Evolutionary conservation across 805 yeast genomes (phyloP).

Genomic region (Sungouiella thailandica): DNA sequence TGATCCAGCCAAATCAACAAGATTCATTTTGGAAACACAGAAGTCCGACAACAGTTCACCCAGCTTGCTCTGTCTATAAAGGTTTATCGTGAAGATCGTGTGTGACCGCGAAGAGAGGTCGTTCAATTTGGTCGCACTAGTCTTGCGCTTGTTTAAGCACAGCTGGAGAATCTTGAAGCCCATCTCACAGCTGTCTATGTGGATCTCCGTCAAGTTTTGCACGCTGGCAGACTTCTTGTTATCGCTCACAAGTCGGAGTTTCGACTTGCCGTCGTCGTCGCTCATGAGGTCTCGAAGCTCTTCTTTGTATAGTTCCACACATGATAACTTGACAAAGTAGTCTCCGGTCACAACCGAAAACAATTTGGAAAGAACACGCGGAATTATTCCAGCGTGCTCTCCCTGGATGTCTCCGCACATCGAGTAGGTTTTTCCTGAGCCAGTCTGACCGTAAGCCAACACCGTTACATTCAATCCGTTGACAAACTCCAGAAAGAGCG

Average conservation of each 20-base stretch:
- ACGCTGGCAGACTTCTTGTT: slow-evolving; percentile 36
- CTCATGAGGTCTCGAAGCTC: slow-evolving; percentile 69
- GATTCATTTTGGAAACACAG: slow-evolving; percentile 62
- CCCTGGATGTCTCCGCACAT: slow-evolving; percentile 49
- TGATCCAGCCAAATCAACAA: slow-evolving; percentile 94
- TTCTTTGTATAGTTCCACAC: slow-evolving; percentile 83
- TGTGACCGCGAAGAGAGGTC: slow-evolving; percentile 73
- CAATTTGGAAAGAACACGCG: slow-evolving; percentile 41
- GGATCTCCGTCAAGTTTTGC: slow-evolving; percentile 61
- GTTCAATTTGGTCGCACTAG: slow-evolving; percentile 71
- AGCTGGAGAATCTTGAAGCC: slow-evolving; percentile 52
- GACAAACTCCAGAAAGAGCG: slow-evolving; percentile 63
- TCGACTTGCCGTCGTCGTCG: slow-evolving; percentile 37
- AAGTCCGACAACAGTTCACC: slow-evolving; percentile 7
- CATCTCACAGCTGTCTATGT: slow-evolving; percentile 47
- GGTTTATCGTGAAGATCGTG: slow-evolving; percentile 63
- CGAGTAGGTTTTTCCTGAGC: slow-evolving; percentile 81
- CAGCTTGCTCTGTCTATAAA: slow-evolving; percentile 45
- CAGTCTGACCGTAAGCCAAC: slow-evolving; percentile 79
- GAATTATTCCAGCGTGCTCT: slow-evolving; percentile 54
- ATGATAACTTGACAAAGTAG: slow-evolving; percentile 69
- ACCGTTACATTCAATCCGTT: slow-evolving; percentile 66
- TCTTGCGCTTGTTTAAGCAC: slow-evolving; percentile 58
- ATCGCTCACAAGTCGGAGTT: slow-evolving; percentile 14
- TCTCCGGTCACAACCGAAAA: slow-evolving; percentile 50